phyloP scores from a whole-genome alignment of 2,329 filamentous ascomycete species.

The Aspergillus sp. region DNA sequence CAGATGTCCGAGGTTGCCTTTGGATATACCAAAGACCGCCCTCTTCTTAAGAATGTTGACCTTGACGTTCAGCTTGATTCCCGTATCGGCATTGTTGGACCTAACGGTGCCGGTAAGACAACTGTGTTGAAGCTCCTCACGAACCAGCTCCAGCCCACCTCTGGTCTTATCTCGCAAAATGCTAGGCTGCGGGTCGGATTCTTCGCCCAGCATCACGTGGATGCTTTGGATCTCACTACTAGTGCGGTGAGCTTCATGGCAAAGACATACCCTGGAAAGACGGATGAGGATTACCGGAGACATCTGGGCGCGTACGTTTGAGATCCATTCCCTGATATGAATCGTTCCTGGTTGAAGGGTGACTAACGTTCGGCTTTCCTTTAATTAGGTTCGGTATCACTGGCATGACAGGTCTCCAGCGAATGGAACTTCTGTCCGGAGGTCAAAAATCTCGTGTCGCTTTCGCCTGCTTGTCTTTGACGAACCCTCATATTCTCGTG shows the following conservation, averaged over 20 bases:
- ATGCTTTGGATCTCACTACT: constrained; percentile 84
- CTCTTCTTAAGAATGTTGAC: constrained; percentile 81
- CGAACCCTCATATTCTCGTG: constrained; percentile 94
- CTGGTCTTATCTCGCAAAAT: constrained; percentile 83
- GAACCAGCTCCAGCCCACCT: constrained; percentile 72
- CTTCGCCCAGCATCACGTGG: constrained; percentile 98
- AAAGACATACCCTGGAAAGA: constrained; percentile 82
- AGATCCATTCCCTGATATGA: background rate
- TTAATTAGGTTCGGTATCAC: constrained; percentile 64
- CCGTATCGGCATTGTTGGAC: constrained; percentile 97
- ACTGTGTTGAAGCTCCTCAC: constrained; percentile 98
- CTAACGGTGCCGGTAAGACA: constrained; percentile 98
- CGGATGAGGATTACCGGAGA: constrained; percentile 94
- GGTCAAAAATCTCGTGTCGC: constrained; percentile 98
- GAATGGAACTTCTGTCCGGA: constrained; percentile 90
- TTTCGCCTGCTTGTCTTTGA: constrained; percentile 91
- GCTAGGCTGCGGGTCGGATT: constrained; percentile 88
- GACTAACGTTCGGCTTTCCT: background rate
- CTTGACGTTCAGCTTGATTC: constrained; percentile 97
- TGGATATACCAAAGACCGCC: constrained; percentile 77
- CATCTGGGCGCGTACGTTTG: constrained; percentile 81
- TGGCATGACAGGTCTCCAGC: constrained; percentile 93
- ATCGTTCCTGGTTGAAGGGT: background rate
- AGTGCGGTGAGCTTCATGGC: constrained; percentile 97
- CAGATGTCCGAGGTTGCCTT: constrained; percentile 94